phyloP scores from a whole-genome alignment of 345 rosid genomes.

The Luvunga scandens region DNA sequence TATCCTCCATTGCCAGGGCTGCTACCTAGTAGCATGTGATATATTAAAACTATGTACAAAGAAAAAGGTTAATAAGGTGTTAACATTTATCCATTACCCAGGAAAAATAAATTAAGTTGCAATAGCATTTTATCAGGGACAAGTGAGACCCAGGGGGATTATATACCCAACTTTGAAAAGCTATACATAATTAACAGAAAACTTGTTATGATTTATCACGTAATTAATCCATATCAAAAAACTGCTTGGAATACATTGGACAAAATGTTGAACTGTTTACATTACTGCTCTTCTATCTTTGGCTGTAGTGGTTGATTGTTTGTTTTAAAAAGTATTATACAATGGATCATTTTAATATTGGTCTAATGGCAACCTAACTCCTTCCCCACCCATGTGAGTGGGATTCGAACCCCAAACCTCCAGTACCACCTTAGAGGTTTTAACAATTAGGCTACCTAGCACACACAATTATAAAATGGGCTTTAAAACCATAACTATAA shows the following conservation, averaged over 20 bases:
- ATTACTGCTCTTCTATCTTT: neutral
- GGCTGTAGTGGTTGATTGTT: neutral
- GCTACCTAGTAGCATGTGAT: constrained; percentile 95
- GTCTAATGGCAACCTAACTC: too few relatives aligned
- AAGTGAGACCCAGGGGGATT: neutral
- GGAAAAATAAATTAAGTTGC: constrained; percentile 25
- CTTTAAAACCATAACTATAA: neutral
- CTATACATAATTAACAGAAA: neutral
- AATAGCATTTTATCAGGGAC: constrained; percentile 5
- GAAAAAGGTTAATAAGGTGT: constrained; percentile 53
- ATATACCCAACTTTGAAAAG: neutral
- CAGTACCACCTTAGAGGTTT: too few relatives aligned
- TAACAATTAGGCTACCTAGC: too few relatives aligned
- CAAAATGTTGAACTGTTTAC: neutral
- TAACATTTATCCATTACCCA: constrained; percentile 29
- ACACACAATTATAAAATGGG: neutral
- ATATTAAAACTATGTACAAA: constrained; percentile 76
- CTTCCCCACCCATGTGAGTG: too few relatives aligned
- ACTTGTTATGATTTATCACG: neutral
- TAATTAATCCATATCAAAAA: neutral
- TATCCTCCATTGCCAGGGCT: constrained; percentile 98
- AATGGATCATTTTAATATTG: neutral
- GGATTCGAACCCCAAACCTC: too few relatives aligned
- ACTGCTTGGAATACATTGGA: neutral
- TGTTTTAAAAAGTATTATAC: neutral